Base-by-base conservation (phyloP, 306 rosid species). In the Rosa persica region DNA sequence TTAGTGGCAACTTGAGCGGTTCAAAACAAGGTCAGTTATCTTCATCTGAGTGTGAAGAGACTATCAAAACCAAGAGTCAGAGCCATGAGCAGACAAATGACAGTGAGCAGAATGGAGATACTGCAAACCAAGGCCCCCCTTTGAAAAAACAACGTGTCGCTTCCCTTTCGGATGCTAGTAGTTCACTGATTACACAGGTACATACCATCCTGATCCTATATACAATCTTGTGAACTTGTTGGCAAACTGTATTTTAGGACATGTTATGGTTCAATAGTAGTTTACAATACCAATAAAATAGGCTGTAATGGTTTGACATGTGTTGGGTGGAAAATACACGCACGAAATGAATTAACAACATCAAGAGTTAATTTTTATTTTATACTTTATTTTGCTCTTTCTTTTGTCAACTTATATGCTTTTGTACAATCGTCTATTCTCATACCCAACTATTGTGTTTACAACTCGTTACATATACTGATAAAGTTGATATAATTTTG, bases 151-250 rank as follows among this genome's bases (percentile, higher is more conserved):
- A 70, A 76, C 72, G 94, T 0, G 74, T 86, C 69, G 75, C 82
- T 48, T 61, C 89, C 60, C 79, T 89, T 58, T 85, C 91, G 9
- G 87, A 87, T 86, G 78, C 89, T 67, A 86, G 91, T 80, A 80
- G 93, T 78, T 91, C 92, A 27, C 87, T 95, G n/a, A 86, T 95
- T 92, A 83, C 85, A 77, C 97, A 89, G 96, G 98, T 91, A 70
- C 51, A 68, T 43, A 25, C 30, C 1, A 73, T 81, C 72, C 74
- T 51, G 69, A 42, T 58, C 15, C 52, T 70, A 69, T 49, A 40
- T 39, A 43, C 62, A 47, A 40, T 58, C 6, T 78, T 72, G 65
- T 46, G 72, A 77, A 66, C 65, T 72, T 65, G 20, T 54, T 27
- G 57, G 20, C 12, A 46, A 46, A n/a, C 30, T 44, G 11, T 49